These are phyloP conservation scores for Lanmaoa rubissima DNA, from an alignment of 768 basidiomycete species.

Conservation along the genomic window DNA sequence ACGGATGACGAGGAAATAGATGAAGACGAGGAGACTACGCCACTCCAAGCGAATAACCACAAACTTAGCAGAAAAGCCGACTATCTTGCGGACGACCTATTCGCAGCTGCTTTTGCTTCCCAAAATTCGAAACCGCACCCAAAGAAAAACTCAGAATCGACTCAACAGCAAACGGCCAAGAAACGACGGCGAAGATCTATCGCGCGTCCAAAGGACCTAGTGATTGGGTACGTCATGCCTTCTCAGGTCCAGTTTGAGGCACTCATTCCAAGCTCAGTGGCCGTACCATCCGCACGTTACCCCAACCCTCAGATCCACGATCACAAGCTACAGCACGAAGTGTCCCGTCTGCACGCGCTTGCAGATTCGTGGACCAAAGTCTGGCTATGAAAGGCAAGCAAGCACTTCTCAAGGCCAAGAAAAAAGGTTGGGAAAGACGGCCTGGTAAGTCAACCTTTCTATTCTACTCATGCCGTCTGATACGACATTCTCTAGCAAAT, in stretches of 20 bases:
- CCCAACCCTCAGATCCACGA: conserved; percentile 26
- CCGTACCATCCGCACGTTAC: conserved; percentile 51
- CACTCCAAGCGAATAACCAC: background rate
- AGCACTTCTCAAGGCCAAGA: conserved; percentile 33
- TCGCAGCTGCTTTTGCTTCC: conserved; percentile 52
- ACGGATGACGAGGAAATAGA: conserved; percentile 22
- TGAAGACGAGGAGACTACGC: conserved; percentile 6
- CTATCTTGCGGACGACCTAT: conserved; percentile 67
- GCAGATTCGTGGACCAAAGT: conserved; percentile 51
- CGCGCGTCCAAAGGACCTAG: conserved; percentile 45
- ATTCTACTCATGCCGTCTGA: background rate
- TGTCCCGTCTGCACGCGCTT: conserved; percentile 47
- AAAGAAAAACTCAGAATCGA: conserved; percentile 25
- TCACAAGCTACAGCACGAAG: conserved; percentile 40
- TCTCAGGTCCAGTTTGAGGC: background rate
- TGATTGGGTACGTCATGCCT: conserved; percentile 48
- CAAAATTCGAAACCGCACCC: conserved; percentile 12
- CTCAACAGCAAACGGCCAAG: conserved; percentile 22
- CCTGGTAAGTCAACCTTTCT: conserved; percentile 44
- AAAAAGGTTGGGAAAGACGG: conserved; percentile 55
- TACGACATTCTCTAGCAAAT: conserved; percentile 39
- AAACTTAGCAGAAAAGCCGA: conserved; percentile 36
- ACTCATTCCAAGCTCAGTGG: conserved; percentile 39
- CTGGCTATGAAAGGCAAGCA: conserved; percentile 45
- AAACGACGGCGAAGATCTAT: conserved; percentile 34